Percentiles rank a stretch among this genome's conserved stretches.
Conservation (phyloP, 305 asterid genomes). For the Salvia sclarea region DNA sequence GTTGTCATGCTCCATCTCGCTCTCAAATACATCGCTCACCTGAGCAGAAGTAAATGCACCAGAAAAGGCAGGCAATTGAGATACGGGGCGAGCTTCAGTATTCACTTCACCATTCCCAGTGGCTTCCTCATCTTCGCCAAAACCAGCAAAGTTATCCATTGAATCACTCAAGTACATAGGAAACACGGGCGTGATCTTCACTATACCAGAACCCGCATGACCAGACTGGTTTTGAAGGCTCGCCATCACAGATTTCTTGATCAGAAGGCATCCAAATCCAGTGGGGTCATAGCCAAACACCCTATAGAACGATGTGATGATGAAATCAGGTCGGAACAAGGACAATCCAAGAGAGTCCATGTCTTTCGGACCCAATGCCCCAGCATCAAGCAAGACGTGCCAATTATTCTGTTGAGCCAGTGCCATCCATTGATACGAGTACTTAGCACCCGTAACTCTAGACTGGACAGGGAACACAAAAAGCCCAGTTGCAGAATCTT, state of each 20-base stretch:
- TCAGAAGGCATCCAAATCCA: constrained; percentile 97
- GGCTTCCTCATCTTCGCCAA: constrained; percentile 67
- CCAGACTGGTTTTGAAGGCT: constrained; percentile 94
- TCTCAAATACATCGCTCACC: constrained; percentile 93
- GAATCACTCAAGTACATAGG: constrained; percentile 94
- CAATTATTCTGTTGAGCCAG: constrained; percentile 98
- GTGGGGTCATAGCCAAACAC: constrained; percentile 98
- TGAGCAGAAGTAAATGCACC: constrained; percentile 98
- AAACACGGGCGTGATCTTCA: constrained; percentile 88
- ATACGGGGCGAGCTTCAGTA: constrained; percentile 59
- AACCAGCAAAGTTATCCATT: constrained; percentile 82
- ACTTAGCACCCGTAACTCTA: constrained; percentile 94
- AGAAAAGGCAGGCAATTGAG: constrained; percentile 95
- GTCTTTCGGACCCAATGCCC: constrained; percentile 96
- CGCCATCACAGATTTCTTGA: constrained; percentile 91
- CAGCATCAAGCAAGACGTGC: constrained; percentile 99
- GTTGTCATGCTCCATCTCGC: constrained; percentile 90
- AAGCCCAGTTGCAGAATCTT: constrained; percentile 90
- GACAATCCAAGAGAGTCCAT: constrained; percentile 99
- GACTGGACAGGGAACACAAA: constrained; percentile 99
- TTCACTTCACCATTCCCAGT: constrained; percentile 57
- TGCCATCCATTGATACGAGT: constrained; percentile 99
- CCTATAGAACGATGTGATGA: constrained; percentile 89
- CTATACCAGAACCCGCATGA: constrained; percentile 95
- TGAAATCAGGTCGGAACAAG: constrained; percentile 93